Base-by-base conservation (phyloP, 352 stramenopile genomes). In the Blastocystis sp. region DNA sequence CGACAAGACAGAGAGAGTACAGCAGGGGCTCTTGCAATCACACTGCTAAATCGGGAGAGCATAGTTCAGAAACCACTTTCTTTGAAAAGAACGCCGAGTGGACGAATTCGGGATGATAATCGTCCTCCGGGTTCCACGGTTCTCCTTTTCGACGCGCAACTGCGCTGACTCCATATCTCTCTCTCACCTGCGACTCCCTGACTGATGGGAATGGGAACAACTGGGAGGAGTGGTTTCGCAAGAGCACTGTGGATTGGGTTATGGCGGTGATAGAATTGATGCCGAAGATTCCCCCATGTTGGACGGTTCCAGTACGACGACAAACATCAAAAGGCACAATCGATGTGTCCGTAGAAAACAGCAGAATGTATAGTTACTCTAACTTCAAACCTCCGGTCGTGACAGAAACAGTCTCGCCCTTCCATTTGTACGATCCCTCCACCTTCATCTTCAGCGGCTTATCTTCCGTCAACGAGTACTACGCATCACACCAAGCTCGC, bases 391-490 rank as follows among this genome's bases (percentile, higher is more conserved):
- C 69, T 64, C 69, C 69, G 17, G 69, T 79, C 28, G 48, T 28
- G 17, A 79, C 43, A 66, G 48, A 59, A n/a, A 81, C 52, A 59
- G 19, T 79, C 10, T 79, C 45, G 19, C 54, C 69, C 38, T 48
- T 48, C 28, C 43, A 62, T 28, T 79, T 79, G 34, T 79, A 79
- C 9, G 11, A 14, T 48, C 69, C 69, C 24, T 63, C 69, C 21
- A 79, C 28, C 48, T 79, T 79, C 21, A 79, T 24, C 54, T 79
- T 79, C 69, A 79, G 40, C 24, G 69, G 69, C 54, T 79, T 79
- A 17, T 60, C 42, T 24, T 79, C 69, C 21, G 48, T 61, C 28
- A 79, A 45, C 43, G 34, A 7, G 1, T 63, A 64, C 69, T 79
- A 79, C 69, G 14, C 0, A 10, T 61, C 0, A 45, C 1, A 63